These are phyloP conservation scores for Trichomonas gallinae DNA, from an alignment of 208 protist species.

Conservation along the genomic window DNA sequence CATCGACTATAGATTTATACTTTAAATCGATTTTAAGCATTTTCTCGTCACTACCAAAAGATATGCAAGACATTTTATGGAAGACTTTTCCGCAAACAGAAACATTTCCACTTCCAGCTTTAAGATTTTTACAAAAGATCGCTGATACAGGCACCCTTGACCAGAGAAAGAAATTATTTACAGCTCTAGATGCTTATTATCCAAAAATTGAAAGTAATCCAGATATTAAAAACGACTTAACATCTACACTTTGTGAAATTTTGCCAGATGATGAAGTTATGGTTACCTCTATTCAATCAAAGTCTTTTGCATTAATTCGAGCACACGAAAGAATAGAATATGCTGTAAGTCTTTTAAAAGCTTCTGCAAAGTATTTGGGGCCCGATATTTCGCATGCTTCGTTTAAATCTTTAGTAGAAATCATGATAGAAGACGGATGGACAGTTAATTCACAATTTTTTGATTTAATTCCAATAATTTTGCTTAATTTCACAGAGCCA, in stretches of 20 bases:
- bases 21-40: not conserved
- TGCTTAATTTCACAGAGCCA: not conserved
- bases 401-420: not conserved
- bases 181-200: not conserved
- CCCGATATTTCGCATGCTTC: not conserved
- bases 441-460: not conserved
- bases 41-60: not conserved
- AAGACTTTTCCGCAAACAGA: not conserved
- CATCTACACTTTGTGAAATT: not conserved
- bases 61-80: not conserved
- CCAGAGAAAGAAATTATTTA: not conserved
- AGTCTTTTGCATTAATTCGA: not conserved
- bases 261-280: not conserved
- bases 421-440: not conserved
- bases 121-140: not conserved
- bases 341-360: not conserved
- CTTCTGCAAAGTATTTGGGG: not conserved
- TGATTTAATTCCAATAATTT: not conserved
- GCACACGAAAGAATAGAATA: not conserved
- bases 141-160: not conserved
- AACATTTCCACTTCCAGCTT: not conserved
- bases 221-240: not conserved
- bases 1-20: not conserved
- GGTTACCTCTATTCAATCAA: not conserved
- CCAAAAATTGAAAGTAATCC: not conserved